Base-by-base conservation (phyloP, 2,329 filamentous ascomycete genomes). In the Exophiala bonariae region DNA sequence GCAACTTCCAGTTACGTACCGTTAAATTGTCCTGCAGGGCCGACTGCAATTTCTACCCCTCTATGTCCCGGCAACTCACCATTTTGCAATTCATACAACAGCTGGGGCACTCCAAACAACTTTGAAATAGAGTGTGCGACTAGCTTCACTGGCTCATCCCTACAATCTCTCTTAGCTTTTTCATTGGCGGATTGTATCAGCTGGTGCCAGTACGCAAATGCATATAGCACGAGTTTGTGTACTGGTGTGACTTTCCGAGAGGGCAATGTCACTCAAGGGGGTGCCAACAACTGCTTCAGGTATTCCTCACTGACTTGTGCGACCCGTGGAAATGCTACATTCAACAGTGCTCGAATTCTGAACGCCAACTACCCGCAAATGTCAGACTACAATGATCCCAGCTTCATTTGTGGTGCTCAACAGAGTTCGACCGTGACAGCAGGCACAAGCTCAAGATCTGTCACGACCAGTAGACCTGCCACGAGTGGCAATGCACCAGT, bases 51-150 rank as follows among this genome's bases (percentile, higher is more conserved):
- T 2, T 35, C 45, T 6, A 26, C 6, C 23, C 23, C 23, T 11
- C 11, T 26, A 26, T 51, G 45, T 19, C 46, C 46, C 5, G 52
- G 47, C 5, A 47, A 22, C 10, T 48, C 51, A 17, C 50, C 51
- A 4, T 23, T 32, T 18, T 54, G 51, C 41, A 51, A 54, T 38
- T 22, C 30, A 5, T 54, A 54, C 37, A 45, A 37, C 14, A 44
- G 35, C 37, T 41, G 38, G 41, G 48, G 48, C 35, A 46, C 40
- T 26, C 22, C 33, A 1, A 47, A 32, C n/a, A 39, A 49, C 30
- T 55, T 45, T 18, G 52, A 55, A 18, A 36, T 55, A 39, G 52
- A 55, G 47, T 55, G 52, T 22, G 18, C 20, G 14, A 55, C 52
- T 7, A 11, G 10, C 6, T 55, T 55, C 28, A 47, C 36, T 4